phyloP scores from a whole-genome alignment of 805 yeast genomes.

The Isabelozyma heimii region DNA sequence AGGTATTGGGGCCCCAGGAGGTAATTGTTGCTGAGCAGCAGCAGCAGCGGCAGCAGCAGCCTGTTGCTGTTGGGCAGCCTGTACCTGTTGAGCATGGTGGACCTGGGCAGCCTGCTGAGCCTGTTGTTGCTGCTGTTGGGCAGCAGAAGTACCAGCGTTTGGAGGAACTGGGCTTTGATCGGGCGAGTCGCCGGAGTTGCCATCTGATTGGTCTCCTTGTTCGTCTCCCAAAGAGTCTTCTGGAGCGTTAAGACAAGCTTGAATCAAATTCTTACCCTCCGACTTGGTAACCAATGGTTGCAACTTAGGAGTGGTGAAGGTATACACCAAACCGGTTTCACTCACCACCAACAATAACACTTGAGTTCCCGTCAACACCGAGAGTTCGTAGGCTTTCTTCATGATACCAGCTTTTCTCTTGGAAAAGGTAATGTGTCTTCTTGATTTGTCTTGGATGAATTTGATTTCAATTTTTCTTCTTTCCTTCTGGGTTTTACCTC shows the following conservation, averaged over 20 bases:
- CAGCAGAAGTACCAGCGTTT: conserved; percentile 11
- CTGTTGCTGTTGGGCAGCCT: conserved; percentile 14
- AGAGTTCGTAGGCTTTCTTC: conserved; percentile 98
- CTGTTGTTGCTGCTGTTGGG: conserved; percentile 24
- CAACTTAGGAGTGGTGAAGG: conserved; percentile 97
- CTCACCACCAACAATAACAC: conserved; percentile 91
- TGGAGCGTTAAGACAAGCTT: conserved; percentile 97
- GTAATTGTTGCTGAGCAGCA: conserved; percentile 30
- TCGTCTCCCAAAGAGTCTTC: conserved; percentile 74
- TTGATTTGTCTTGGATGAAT: conserved; percentile 94
- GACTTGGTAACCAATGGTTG: conserved; percentile 97
- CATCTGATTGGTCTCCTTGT: conserved; percentile 53
- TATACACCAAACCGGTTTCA: conserved; percentile 97
- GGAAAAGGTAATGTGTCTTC: conserved; percentile 97
- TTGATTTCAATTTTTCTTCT: conserved; percentile 92
- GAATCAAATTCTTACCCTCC: conserved; percentile 95
- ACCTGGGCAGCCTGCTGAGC: conserved; percentile 13
- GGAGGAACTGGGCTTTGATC: conserved; percentile 38
- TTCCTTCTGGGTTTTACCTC: conserved; percentile 52
- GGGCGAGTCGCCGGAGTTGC: conserved; percentile 39
- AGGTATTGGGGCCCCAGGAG: conserved; percentile 40
- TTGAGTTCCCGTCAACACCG: conserved; percentile 96
- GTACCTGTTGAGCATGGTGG: conserved; percentile 6
- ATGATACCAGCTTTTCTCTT: conserved; percentile 98
- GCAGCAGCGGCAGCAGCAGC: conserved; percentile 18